These are phyloP conservation scores for Pestalotiopsis sp. DNA, from an alignment of 2,329 filamentous ascomycete species.

Conservation along the genomic window DNA sequence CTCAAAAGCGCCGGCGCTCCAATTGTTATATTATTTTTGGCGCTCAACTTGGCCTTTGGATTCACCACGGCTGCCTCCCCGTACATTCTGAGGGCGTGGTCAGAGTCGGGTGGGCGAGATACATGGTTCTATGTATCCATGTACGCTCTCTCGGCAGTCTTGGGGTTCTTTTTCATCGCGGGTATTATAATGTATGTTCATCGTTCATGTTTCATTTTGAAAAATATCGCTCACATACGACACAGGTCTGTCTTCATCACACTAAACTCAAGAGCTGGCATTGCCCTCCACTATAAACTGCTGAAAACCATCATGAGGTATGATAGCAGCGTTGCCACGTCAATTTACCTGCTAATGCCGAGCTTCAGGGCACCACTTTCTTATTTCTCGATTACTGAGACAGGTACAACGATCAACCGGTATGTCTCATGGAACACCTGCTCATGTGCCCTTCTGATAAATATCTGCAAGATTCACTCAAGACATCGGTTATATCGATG, in stretches of 20 bases:
- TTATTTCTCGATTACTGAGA: not conserved
- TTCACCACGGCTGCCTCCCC: not conserved
- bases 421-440: not conserved
- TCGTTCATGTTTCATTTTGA: not conserved
- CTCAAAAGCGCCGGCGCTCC: not conserved
- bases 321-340: not conserved
- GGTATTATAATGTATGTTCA: not conserved
- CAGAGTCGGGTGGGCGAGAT: not conserved
- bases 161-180: not conserved
- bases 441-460: not conserved
- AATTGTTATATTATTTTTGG: not conserved
- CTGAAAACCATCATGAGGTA: conserved; percentile 6
- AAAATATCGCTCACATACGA: not conserved
- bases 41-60: not conserved
- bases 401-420: not conserved
- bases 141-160: not conserved
- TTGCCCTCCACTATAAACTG: conserved; percentile 4
- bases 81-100: conserved; percentile 3
- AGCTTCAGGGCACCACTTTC: not conserved
- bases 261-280: not conserved
- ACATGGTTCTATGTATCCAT: not conserved
- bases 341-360: not conserved
- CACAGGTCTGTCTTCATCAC: not conserved
- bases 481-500: conserved; percentile 4
- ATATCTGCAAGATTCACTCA: not conserved